A percentile compares a stretch with the other conserved stretches of the same genome.
These are phyloP conservation scores for Debaryomyces fabryi DNA, from an alignment of 1,139 yeast species.

Conservation along the genomic window DNA sequence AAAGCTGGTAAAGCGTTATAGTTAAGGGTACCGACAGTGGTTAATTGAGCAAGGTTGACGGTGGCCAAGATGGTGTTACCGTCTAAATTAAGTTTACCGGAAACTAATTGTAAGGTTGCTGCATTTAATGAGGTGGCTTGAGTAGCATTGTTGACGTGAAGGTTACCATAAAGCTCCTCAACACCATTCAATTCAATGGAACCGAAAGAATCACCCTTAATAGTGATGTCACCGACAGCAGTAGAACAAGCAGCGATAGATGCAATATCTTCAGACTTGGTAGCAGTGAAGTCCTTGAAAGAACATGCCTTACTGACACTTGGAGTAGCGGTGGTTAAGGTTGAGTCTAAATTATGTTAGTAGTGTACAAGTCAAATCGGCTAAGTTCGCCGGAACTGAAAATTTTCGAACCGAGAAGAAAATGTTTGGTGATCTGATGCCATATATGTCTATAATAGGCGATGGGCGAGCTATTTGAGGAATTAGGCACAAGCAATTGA, in stretches of 20 bases:
- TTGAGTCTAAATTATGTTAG: conserved; percentile 37
- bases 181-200: conserved; percentile 58
- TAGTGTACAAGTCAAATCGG: conserved; percentile 7
- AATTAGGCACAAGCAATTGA: no score
- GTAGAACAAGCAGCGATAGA: conserved; percentile 73
- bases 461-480: no score
- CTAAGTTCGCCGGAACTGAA: neutral
- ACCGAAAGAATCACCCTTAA: conserved; percentile 61
- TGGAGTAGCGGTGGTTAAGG: conserved; percentile 54
- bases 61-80: conserved; percentile 68
- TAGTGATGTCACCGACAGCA: conserved; percentile 75
- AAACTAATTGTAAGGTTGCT: conserved; percentile 72
- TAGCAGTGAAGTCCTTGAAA: conserved; percentile 60
- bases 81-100: conserved; percentile 66
- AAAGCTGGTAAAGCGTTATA: conserved; percentile 88
- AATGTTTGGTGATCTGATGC: neutral
- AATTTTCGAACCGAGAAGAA: neutral
- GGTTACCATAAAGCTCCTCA: conserved; percentile 74
- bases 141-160: conserved; percentile 68
- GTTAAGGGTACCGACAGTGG: conserved; percentile 77
- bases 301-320: conserved; percentile 59
- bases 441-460: no score
- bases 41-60: conserved; percentile 76
- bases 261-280: conserved; percentile 79
- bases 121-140: conserved; percentile 67